phyloP scores from a whole-genome alignment of 768 basidiomycete species.

The Boletales sp. region DNA sequence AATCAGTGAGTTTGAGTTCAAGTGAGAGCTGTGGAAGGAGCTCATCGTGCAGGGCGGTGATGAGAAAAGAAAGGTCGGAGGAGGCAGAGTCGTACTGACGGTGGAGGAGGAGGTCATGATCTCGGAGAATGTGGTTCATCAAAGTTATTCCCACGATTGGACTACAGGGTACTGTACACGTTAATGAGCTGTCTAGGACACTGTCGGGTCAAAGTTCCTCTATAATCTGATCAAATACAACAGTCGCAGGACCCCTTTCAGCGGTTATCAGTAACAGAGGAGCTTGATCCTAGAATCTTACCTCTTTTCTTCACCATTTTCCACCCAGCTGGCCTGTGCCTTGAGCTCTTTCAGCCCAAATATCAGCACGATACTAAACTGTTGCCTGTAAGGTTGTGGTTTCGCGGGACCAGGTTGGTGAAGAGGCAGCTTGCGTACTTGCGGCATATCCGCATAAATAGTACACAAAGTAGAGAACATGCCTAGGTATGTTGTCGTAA shows the following conservation, averaged over 20 bases:
- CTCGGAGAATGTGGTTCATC: constrained; percentile 39
- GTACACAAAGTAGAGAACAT: constrained; percentile 26
- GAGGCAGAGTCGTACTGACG: constrained; percentile 49
- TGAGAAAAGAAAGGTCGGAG: constrained; percentile 44
- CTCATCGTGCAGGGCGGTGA: constrained; percentile 49
- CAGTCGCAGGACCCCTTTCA: constrained; percentile 28
- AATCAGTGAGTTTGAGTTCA: constrained; percentile 50
- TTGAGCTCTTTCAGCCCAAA: constrained; percentile 47
- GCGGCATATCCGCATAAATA: constrained; percentile 24
- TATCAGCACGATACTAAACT: constrained; percentile 39
- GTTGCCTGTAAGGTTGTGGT: constrained; percentile 27
- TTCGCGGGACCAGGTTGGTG: constrained; percentile 27
- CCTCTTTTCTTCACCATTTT: constrained; percentile 29
- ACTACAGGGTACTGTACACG: too few species aligned
- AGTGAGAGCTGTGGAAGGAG: constrained; percentile 58
- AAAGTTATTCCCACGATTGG: background rate
- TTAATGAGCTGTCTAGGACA: too few species aligned
- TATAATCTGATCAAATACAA: constrained; percentile 31
- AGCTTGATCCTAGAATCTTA: background rate
- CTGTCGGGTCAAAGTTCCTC: constrained; percentile 18
- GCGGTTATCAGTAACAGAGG: background rate
- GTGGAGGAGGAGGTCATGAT: constrained; percentile 46
- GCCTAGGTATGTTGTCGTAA: background rate
- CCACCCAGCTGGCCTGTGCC: constrained; percentile 43
- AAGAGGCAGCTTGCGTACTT: constrained; percentile 27